Conservation (phyloP, 441 rosid genomes). For the Manihot esculenta region DNA sequence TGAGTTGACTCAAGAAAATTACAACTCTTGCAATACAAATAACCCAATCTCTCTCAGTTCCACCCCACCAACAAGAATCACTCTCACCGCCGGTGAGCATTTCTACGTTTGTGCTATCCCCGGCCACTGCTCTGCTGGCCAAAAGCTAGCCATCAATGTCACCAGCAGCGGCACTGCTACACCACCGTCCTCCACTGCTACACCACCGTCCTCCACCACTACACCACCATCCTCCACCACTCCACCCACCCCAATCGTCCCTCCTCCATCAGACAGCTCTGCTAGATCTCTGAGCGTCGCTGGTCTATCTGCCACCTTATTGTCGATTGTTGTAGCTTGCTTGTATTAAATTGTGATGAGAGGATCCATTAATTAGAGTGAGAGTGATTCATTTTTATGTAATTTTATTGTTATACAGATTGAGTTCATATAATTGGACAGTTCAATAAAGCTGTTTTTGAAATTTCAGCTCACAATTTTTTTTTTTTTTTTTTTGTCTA, state of each 20-base stretch:
- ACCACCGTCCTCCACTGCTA: constrained; percentile 8
- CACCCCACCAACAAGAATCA: constrained; percentile 30
- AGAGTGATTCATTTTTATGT: constrained; percentile 24
- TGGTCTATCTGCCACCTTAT: constrained; percentile 25
- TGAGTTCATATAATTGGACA: constrained; percentile 2
- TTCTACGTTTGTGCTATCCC: constrained; percentile 31
- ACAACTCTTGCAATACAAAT: constrained; percentile 28
- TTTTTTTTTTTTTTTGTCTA: background rate
- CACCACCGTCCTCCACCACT: constrained; percentile 11
- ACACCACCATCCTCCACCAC: background rate
- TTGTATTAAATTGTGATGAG: constrained; percentile 26
- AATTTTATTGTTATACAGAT: constrained; percentile 17
- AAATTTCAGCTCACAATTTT: constrained; percentile 8
- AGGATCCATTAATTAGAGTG: background rate
- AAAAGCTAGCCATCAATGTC: constrained; percentile 39
- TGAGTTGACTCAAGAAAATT: constrained; percentile 26
- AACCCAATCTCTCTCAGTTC: constrained; percentile 23
- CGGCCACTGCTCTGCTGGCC: constrained; percentile 36
- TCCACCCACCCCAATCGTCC: constrained; percentile 21
- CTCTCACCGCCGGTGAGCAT: constrained; percentile 37
- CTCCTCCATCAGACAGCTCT: constrained; percentile 36
- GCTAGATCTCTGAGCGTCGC: constrained; percentile 35
- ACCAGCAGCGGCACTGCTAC: constrained; percentile 24
- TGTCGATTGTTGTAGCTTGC: constrained; percentile 29
- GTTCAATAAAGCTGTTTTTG: constrained; percentile 21